phyloP scores from a whole-genome alignment of 2,329 filamentous ascomycete species.

The Hymenoscyphus albidus region DNA sequence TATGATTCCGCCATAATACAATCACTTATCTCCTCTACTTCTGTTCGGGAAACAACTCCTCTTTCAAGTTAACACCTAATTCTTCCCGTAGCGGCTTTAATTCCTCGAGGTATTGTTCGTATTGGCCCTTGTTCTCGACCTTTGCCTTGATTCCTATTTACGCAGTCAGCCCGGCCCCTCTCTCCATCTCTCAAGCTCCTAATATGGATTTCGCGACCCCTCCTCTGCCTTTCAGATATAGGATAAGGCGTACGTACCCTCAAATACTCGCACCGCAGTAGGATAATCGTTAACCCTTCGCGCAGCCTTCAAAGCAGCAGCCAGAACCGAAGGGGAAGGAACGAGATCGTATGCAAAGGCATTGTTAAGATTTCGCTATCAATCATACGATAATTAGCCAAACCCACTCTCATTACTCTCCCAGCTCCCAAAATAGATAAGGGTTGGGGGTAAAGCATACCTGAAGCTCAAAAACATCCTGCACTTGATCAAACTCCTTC shows the following conservation, averaged over 20 bases:
- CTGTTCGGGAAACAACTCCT: slow-evolving; percentile 77
- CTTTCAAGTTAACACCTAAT: slow-evolving; percentile 85
- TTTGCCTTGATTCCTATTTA: slow-evolving; percentile 92
- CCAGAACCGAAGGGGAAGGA: slow-evolving; percentile 85
- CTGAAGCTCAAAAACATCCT: slow-evolving; percentile 99
- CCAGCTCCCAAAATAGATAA: background rate
- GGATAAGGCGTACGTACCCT: slow-evolving; percentile 61
- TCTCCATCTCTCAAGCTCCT: background rate
- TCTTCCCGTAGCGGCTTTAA: slow-evolving; percentile 91
- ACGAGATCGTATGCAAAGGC: slow-evolving; percentile 99
- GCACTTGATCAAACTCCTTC: slow-evolving; percentile 96
- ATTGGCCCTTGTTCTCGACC: slow-evolving; percentile 97
- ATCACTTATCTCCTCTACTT: slow-evolving; percentile 26
- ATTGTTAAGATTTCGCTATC: slow-evolving; percentile 93
- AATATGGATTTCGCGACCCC: background rate
- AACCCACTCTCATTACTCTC: slow-evolving; percentile 14
- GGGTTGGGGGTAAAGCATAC: slow-evolving; percentile 48
- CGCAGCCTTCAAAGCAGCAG: slow-evolving; percentile 87
- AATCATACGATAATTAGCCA: slow-evolving; percentile 29
- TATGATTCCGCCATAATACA: slow-evolving; percentile 18
- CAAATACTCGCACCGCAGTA: slow-evolving; percentile 96
- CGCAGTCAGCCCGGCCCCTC: slow-evolving; percentile 15
- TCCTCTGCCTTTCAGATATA: slow-evolving; percentile 8
- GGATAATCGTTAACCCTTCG: slow-evolving; percentile 97
- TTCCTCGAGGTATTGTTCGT: slow-evolving; percentile 92